Evolutionary conservation across 2,329 filamentous ascomycete species (phyloP).

Genomic region (Hymenoscyphus salicellus): DNA sequence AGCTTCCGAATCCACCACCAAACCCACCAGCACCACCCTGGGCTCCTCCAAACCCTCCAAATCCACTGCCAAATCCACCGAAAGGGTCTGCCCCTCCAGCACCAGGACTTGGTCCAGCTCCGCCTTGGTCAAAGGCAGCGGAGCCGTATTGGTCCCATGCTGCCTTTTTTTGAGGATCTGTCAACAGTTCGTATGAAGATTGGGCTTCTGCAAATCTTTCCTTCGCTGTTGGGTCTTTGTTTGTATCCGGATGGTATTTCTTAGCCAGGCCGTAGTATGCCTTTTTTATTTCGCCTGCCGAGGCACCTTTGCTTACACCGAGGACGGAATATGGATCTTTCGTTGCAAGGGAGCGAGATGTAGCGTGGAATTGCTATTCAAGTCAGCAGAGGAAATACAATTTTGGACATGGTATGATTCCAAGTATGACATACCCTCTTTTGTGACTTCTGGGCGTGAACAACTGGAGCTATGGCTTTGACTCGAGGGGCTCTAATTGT

Average conservation of each 20-base stretch:
- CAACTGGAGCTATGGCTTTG: slow-evolving; percentile 6
- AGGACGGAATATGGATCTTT: slow-evolving; percentile 86
- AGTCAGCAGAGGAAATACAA: slow-evolving; percentile 8
- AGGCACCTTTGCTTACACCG: slow-evolving; percentile 78
- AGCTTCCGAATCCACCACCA: slow-evolving; percentile 61
- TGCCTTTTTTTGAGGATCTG: slow-evolving; percentile 88
- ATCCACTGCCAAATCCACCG: slow-evolving; percentile 53
- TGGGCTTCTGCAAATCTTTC: slow-evolving; percentile 94
- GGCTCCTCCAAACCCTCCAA: slow-evolving; percentile 53
- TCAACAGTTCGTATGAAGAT: slow-evolving; percentile 87
- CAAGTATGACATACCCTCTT: slow-evolving; percentile 28
- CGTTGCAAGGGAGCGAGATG: slow-evolving; percentile 31
- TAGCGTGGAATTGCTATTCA: slow-evolving; percentile 34
- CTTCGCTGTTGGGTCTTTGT: slow-evolving; percentile 90
- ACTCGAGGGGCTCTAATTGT: slow-evolving; percentile 11
- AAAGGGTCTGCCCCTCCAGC: slow-evolving; percentile 62
- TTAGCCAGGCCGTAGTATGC: slow-evolving; percentile 97
- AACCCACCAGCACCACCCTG: slow-evolving; percentile 49
- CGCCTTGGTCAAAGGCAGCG: slow-evolving; percentile 78
- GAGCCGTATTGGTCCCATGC: slow-evolving; percentile 89
- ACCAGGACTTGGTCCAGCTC: slow-evolving; percentile 53
- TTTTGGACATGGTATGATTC: not conserved
- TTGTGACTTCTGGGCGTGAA: slow-evolving; percentile 11
- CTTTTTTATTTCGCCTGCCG: slow-evolving; percentile 89
- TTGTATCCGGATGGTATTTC: slow-evolving; percentile 96